A percentile compares a stretch with the other conserved stretches of the same genome.
Conservation (phyloP, 2,329 filamentous ascomycete species). For the Dryadomyces quercivorus region DNA sequence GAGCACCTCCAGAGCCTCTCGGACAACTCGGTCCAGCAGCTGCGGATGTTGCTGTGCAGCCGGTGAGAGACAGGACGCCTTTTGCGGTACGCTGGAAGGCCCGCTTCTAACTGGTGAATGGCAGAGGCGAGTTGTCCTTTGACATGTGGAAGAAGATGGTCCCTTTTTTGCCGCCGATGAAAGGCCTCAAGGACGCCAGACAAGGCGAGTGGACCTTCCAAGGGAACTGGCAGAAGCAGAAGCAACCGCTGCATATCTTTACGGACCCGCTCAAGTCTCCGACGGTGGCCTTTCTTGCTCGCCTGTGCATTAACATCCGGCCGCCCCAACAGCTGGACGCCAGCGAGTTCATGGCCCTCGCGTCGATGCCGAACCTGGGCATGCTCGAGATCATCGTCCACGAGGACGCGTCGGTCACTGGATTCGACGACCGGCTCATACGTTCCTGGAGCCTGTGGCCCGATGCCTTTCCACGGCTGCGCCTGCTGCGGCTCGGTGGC, state of each 20-base stretch:
- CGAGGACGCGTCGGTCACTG: neutral
- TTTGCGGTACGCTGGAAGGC: no score
- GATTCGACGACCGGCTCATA: slow-evolving; percentile 34
- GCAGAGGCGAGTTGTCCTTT: neutral
- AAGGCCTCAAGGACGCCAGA: neutral
- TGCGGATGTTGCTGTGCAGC: neutral
- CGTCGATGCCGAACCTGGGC: slow-evolving; percentile 32
- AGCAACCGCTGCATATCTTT: slow-evolving; percentile 3
- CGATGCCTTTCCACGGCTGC: slow-evolving; percentile 32
- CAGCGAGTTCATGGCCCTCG: slow-evolving; percentile 27
- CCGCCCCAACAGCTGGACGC: slow-evolving; percentile 12
- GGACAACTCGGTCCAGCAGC: neutral
- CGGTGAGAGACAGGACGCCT: neutral
- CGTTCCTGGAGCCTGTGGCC: slow-evolving; percentile 30
- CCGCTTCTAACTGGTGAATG: neutral
- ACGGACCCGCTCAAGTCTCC: slow-evolving; percentile 2
- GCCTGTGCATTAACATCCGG: slow-evolving; percentile 13
- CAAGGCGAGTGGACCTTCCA: neutral
- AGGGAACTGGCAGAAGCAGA: neutral
- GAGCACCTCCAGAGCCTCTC: slow-evolving; percentile 3
- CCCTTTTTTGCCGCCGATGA: neutral
- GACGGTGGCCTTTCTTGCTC: slow-evolving; percentile 16
- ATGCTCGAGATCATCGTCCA: slow-evolving; percentile 30
- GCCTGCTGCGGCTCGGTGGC: slow-evolving; percentile 28
- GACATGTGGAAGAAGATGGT: slow-evolving; percentile 5